These are phyloP conservation scores for Waltergamsia citrina DNA, from an alignment of 2,329 filamentous ascomycete genomes.

Conservation along the genomic window DNA sequence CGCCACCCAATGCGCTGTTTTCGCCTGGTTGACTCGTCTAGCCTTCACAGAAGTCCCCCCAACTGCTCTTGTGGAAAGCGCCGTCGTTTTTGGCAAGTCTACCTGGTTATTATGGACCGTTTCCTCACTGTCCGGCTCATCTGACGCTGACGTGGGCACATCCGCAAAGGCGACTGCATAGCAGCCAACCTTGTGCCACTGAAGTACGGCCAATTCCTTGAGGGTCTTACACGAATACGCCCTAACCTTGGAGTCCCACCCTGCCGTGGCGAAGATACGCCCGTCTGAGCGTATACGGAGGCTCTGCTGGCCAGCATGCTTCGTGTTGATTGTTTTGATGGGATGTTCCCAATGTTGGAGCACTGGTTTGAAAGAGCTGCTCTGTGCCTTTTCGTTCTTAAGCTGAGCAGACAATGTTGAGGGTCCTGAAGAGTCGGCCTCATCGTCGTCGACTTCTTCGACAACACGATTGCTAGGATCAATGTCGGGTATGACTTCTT, in stretches of 20 bases:
- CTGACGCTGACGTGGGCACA: too few relatives aligned
- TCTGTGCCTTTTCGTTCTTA: conserved; percentile 3
- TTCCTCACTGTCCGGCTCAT: too few relatives aligned
- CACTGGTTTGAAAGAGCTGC: neutral
- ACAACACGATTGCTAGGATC: conserved; percentile 13
- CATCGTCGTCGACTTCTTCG: conserved; percentile 12
- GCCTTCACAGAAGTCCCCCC: conserved; percentile 40
- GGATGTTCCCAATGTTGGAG: conserved; percentile 32
- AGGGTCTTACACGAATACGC: conserved; percentile 75
- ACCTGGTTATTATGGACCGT: too few relatives aligned
- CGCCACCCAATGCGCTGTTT: conserved; percentile 76
- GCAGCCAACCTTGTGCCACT: conserved; percentile 87
- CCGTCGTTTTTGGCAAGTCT: neutral
- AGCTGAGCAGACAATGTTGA: conserved; percentile 16
- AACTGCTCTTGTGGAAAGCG: neutral
- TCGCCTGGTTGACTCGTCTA: conserved; percentile 53
- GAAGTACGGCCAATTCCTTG: conserved; percentile 82
- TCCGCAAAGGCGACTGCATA: conserved; percentile 69
- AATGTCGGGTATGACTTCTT: conserved; percentile 13
- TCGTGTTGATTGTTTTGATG: conserved; percentile 61
- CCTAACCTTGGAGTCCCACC: conserved; percentile 78
- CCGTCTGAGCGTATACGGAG: conserved; percentile 70
- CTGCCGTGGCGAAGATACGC: conserved; percentile 78
- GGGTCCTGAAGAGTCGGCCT: neutral
- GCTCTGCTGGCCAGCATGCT: conserved; percentile 83